Percentiles rank a stretch among this genome's conserved stretches.
Conservation (phyloP, 257 asterid genomes). For the Scutellaria galericulata region DNA sequence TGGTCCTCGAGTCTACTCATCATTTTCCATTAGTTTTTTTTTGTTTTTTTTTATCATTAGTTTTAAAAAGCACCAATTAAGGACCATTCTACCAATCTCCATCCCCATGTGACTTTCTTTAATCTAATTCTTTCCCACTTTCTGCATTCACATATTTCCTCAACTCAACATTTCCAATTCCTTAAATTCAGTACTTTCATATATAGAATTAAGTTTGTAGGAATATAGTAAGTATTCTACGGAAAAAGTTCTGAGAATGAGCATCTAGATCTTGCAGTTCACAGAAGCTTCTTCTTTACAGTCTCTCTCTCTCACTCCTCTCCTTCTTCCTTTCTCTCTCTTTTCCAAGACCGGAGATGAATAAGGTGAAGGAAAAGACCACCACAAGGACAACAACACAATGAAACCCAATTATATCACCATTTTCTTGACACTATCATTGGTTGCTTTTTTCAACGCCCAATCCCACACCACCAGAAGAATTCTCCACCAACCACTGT, state of each 20-base stretch:
- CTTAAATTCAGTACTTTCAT: neutral
- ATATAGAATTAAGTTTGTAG: neutral
- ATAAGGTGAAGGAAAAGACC: constrained; percentile 50
- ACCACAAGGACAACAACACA: constrained; percentile 40
- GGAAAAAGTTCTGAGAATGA: constrained; percentile 46
- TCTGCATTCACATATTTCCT: neutral
- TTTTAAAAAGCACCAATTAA: constrained; percentile 40
- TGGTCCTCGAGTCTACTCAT: constrained; percentile 51
- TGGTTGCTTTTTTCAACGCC: constrained; percentile 33
- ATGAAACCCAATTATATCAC: constrained; percentile 50
- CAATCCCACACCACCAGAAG: constrained; percentile 51
- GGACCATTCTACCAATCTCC: constrained; percentile 26
- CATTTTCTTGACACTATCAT: constrained; percentile 48
- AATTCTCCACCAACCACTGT: constrained; percentile 83
- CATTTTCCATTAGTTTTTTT: constrained; percentile 35
- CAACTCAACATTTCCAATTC: no score
- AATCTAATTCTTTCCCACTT: neutral
- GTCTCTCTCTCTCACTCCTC: constrained; percentile 23
- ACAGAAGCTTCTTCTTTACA: constrained; percentile 67
- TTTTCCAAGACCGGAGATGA: constrained; percentile 49
- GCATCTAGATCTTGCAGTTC: constrained; percentile 69
- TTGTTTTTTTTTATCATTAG: neutral
- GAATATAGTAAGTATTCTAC: constrained; percentile 6
- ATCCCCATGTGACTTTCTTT: constrained; percentile 37
- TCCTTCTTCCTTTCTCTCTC: constrained; percentile 26